Base-by-base conservation (phyloP, 139 green algal species). In the Picochlorum costavermella region DNA sequence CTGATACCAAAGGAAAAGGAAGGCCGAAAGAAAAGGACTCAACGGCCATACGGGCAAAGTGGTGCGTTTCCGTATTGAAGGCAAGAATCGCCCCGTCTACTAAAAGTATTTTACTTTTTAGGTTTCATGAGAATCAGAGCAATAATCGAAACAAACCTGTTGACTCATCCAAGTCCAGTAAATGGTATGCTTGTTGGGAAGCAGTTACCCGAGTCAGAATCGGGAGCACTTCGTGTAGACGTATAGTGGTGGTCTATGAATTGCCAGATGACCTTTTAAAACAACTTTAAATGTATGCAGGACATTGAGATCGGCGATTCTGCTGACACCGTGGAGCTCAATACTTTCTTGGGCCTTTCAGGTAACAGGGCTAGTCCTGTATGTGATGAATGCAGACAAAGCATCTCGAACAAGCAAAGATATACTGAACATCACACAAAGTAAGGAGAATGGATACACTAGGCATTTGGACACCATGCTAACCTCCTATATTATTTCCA, bases 271-370 rank as follows among this genome's bases (percentile, higher is more conserved):
- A 8, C 9, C 33, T 40, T 40, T 40, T 40, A 40, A 0, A 40
- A 40, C 11, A 8, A 11, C 33, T 40, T 40, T 40, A 12, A 40
- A 29, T 50, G 20, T 33, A 36, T 29, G 33, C 68, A 75, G 68
- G 11, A 33, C 26, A 12, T 64, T 50, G 16, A 45, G 56, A 31
- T 25, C 26, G 23, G 23, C 20, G 4, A 25, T 75, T 53, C 26
- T 9, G 6, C 48, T 76, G 23, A 56, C 72, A 30, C 70, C 70
- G 3, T 72, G 63, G 70, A n/a, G 36, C 17, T 48, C 70, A 49
- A 49, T 76, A 28, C 51, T 76, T 13, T 30, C 63, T 2, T 48
- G 57, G 6, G 30, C 29, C 12, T 63, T 71, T 30, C 56, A 72
- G 25, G 36, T 70, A 17, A 37, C 43, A 14, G 70, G 70, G 14